These are phyloP conservation scores for Pleurotus sapidus DNA, from an alignment of 768 basidiomycete species.

Conservation along the genomic window DNA sequence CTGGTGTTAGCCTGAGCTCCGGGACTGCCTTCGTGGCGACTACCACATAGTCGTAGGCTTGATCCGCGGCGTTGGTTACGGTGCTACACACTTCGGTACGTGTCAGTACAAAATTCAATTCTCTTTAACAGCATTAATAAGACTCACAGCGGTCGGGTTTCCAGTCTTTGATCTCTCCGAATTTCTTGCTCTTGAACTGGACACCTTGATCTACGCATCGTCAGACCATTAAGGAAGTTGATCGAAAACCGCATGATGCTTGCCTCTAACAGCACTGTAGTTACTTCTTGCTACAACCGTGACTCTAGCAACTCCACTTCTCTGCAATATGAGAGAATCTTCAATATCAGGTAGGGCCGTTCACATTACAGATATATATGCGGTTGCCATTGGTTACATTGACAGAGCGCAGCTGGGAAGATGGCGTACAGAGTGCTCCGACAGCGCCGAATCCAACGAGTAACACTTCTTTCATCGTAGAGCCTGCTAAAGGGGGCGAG, in stretches of 20 bases:
- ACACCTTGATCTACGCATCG: slow-evolving; percentile 44
- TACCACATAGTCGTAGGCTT: slow-evolving; percentile 61
- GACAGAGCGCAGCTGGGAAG: no score
- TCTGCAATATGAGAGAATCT: slow-evolving; percentile 57
- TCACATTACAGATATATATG: no score
- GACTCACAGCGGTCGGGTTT: slow-evolving; percentile 60
- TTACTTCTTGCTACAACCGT: slow-evolving; percentile 78
- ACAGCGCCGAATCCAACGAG: slow-evolving; percentile 68
- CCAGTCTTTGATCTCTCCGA: slow-evolving; percentile 59
- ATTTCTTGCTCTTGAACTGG: slow-evolving; percentile 54
- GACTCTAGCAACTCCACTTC: slow-evolving; percentile 57
- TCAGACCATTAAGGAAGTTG: no score
- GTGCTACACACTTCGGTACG: slow-evolving; percentile 48
- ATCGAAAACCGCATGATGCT: neutral
- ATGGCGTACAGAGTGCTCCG: slow-evolving; percentile 55
- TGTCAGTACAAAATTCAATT: no score
- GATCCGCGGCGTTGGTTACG: slow-evolving; percentile 57
- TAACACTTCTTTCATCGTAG: slow-evolving; percentile 41
- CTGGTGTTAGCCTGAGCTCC: slow-evolving; percentile 55
- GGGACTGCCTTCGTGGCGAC: slow-evolving; percentile 74
- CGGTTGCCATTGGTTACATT: no score
- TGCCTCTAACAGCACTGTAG: slow-evolving; percentile 52
- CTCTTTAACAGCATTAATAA: neutral
- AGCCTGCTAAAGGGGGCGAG: no score
- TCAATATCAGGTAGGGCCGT: neutral